Percentiles rank a stretch among this genome's conserved stretches.
Evolutionary conservation across 2,329 filamentous ascomycete species (phyloP).

Genomic region (Amauroascus verrucosus): DNA sequence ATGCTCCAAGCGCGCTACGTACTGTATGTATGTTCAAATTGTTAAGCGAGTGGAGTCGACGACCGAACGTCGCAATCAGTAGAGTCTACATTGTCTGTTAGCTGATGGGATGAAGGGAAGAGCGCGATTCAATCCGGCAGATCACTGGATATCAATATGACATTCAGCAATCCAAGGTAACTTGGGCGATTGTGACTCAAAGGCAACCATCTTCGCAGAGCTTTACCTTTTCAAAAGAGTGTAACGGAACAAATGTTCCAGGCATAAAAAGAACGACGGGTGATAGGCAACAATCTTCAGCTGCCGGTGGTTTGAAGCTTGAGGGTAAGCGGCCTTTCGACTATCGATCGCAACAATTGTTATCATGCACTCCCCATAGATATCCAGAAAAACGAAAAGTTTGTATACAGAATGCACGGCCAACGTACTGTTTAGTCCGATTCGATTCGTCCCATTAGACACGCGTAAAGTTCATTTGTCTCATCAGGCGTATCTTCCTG

Average conservation of each 20-base stretch:
- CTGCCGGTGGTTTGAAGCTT: background rate
- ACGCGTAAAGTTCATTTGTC: slow-evolving; percentile 11
- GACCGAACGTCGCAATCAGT: slow-evolving; percentile 10
- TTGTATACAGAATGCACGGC: background rate
- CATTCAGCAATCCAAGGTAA: background rate
- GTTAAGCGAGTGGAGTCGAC: slow-evolving; percentile 11
- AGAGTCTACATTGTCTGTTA: slow-evolving; percentile 1
- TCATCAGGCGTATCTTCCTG: slow-evolving; percentile 11
- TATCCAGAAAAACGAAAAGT: background rate
- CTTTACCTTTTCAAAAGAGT: slow-evolving; percentile 14
- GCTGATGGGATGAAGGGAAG: background rate
- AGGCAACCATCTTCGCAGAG: background rate
- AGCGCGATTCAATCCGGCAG: background rate
- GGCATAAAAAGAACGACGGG: slow-evolving; percentile 7
- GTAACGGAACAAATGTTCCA: slow-evolving; percentile 15
- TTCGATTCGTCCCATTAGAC: slow-evolving; percentile 11
- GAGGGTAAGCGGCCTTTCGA: slow-evolving; percentile 5
- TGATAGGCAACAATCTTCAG: background rate
- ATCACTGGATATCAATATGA: background rate
- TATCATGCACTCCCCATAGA: background rate
- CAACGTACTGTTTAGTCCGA: slow-evolving; percentile 8
- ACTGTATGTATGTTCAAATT: slow-evolving; percentile 2
- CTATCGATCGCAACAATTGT: background rate
- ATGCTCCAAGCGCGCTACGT: background rate
- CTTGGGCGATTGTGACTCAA: background rate